Evolutionary conservation across 2,329 filamentous ascomycete genomes (phyloP).

Genomic region (Claviceps paspali): DNA sequence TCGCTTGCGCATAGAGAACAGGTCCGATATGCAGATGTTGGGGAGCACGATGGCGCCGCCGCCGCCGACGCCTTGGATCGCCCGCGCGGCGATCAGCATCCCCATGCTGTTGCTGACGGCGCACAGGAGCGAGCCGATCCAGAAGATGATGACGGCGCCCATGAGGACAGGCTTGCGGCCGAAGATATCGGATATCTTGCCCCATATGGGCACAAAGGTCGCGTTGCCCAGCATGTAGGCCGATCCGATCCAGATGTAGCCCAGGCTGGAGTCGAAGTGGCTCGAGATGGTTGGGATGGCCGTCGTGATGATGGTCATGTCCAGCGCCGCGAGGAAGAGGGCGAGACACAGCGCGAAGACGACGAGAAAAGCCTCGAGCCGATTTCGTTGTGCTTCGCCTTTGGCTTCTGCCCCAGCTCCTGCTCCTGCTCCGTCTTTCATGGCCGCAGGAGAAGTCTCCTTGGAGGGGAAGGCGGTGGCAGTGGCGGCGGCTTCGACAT

Average conservation of each 20-base stretch:
- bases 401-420: constrained; percentile 14
- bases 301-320: constrained; percentile 50
- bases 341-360: constrained; percentile 26
- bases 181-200: constrained; percentile 43
- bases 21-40: constrained; percentile 42
- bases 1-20: constrained; percentile 35
- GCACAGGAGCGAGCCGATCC: constrained; percentile 38
- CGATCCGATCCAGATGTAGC: constrained; percentile 66
- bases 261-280: constrained; percentile 48
- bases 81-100: constrained; percentile 38
- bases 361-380: constrained; percentile 23
- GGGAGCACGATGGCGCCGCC: constrained; percentile 44
- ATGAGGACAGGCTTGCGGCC: constrained; percentile 41
- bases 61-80: constrained; percentile 41
- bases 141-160: constrained; percentile 34
- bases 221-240: constrained; percentile 59
- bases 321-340: constrained; percentile 39
- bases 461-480: background rate
- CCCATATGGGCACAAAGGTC: constrained; percentile 54
- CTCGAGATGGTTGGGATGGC: constrained; percentile 49
- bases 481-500: constrained; percentile 6
- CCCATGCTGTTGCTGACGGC: constrained; percentile 33
- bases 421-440: background rate
- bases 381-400: constrained; percentile 22
- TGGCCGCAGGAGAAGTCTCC: background rate